Evolutionary conservation across 371 early-diverging fungal species (phyloP), one percentile per base, ranked within the genome.

Genomic region (Capillidium rhysosporum): DNA sequence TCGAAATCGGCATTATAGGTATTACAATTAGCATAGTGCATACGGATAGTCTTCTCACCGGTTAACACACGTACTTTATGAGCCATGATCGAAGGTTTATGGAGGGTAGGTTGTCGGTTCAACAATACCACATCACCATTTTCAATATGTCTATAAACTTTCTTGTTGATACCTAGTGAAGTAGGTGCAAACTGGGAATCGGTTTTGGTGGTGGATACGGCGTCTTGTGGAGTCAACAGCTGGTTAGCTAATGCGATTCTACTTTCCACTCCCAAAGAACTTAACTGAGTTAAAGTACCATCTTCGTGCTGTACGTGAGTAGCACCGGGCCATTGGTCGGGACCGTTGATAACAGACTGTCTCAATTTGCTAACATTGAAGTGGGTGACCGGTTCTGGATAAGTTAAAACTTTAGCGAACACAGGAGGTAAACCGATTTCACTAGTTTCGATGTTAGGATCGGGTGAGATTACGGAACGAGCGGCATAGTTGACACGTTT

Each of bases 401-500:
- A 98, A 18, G 99, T 98, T 31, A 99, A 73, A 63, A 84, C 89
- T 34, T 72, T 75, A 23, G 99, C 99, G 70, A 99, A 98, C 29
- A 89, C 92, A 0, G 92, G 87, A 16, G 99, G 99, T 28, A 80
- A 77, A 61, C 99, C 99, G 51, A 99, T 94, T 72, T 99, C 99
- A 63, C 82, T 83, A 8, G 99, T 94, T 58, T 95, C 98, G 49
- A 99, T 84, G 60, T 92, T 89, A 2, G 97, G 97, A 70, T 99
- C 99, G 1, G 99, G 99, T 21, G 94, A 92, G 61, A 99, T 99
- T 55, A 99, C 99, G 40, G 92, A 89, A 55, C 99, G 82, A n/a
- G 98, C 99, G 8, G 98, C 93, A 66, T 85, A 98, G 73, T 99
- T 99, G 64, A 99, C 99, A 69, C 99, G 86, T 71, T 99, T 99